phyloP scores from a whole-genome alignment of 202 grass and related monocot genomes.

The Musa balbisiana region DNA sequence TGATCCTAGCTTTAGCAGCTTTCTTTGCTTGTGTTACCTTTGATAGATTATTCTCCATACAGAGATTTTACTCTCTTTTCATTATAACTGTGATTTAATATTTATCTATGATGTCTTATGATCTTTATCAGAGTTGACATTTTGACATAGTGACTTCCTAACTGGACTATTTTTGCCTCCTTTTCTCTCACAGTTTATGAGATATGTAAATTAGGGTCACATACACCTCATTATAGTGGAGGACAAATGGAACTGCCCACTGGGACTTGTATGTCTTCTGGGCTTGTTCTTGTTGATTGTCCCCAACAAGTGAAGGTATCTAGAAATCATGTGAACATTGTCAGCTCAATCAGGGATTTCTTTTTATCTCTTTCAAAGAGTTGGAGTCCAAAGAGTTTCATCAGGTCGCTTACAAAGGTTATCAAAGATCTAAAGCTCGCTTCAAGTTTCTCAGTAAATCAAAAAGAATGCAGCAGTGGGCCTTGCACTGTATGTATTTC shows the following conservation, averaged over 20 bases:
- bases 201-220: conserved; percentile 85
- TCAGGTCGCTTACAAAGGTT: conserved; percentile 57
- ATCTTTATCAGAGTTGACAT: neutral
- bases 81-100: neutral
- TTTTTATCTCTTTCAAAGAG: conserved; percentile 72
- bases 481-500: conserved; percentile 65
- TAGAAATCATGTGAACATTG: conserved; percentile 36
- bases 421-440: conserved; percentile 77
- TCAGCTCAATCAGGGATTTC: conserved; percentile 66
- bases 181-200: conserved; percentile 56
- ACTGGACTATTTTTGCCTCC: neutral
- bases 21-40: neutral
- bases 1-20: too few species aligned
- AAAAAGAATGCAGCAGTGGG: conserved; percentile 74
- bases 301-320: conserved; percentile 77
- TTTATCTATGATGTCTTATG: neutral
- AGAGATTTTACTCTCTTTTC: neutral
- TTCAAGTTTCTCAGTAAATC: conserved; percentile 56
- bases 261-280: conserved; percentile 66
- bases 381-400: conserved; percentile 75
- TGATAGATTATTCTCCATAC: neutral
- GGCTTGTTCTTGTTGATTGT: conserved; percentile 73
- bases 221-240: conserved; percentile 54
- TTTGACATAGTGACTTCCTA: neutral
- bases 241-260: conserved; percentile 63